Base-by-base conservation (phyloP, 768 basidiomycete species). In the Lactarius deliciosus region DNA sequence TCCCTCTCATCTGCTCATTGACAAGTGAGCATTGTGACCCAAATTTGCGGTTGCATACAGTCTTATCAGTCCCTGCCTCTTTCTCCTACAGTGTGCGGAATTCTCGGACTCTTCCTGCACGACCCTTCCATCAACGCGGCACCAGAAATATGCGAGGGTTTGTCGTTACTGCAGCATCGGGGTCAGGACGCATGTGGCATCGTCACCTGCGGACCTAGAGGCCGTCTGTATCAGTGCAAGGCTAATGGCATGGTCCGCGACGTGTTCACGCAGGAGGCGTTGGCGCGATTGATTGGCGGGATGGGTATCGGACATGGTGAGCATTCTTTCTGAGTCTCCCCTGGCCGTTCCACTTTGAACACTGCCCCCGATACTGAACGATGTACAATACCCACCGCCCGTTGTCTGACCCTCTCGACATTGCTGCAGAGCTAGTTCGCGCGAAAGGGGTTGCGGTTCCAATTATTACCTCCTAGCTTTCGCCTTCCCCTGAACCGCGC, bases 221-320 rank as follows among this genome's bases (percentile, higher is more conserved):
- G 97, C 32, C 87, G 95, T 54, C 91, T 99, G 75, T 98, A 91
- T 77, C 97, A 99, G 76, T 96, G 94, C 83, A 99, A 99, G 78
- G 94, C 94, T 32, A 99, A 98, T 74, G 97, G 97, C 54, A 98
- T 99, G 97, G 96, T 99, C 72, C 84, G 96, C 60, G 97, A 99
- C 74, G 90, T 98, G 67, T 94, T 98, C 77, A 96, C 98, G 75
- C 81, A 84, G 41, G 85, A 83, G 72, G 85, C 90, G 4, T 79
- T 98, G 64, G 82, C 85, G 50, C 87, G 86, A 67, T 78, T 99
- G 68, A 82, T 91, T 68, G 97, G 97, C 6, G 88, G 91, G 55
- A 99, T 99, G 97, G 97, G 97, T 63, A 86, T 99, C 61, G 97
- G 97, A 0, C 97, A 99, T 76, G 96, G 96, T 96, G 72, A 69